Percentiles rank a stretch among this genome's conserved stretches.
Conservation (phyloP, 345 rosid species). For the Camelina hispida region DNA sequence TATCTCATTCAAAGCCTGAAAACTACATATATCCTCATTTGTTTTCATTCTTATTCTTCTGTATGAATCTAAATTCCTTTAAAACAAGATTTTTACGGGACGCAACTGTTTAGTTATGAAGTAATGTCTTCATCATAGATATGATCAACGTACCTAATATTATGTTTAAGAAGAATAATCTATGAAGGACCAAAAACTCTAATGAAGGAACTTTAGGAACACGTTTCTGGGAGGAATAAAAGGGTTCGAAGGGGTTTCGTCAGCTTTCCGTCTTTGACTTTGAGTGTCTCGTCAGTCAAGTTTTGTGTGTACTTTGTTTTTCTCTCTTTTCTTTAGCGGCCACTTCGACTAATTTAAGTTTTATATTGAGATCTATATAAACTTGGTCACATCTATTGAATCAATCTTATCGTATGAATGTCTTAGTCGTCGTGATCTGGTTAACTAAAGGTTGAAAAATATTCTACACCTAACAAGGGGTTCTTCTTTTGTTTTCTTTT, state of each 20-base stretch:
- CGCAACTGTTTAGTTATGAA: no score
- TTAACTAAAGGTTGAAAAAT: background rate
- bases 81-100: background rate
- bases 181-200: background rate
- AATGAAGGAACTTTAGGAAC: constrained; percentile 22
- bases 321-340: background rate
- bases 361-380: no score
- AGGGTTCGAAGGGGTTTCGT: constrained; percentile 23
- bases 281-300: constrained; percentile 42
- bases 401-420: background rate
- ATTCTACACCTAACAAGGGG: background rate
- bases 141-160: background rate
- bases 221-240: constrained; percentile 28
- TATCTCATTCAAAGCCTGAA: background rate
- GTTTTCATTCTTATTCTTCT: background rate
- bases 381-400: background rate
- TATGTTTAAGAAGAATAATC: no score
- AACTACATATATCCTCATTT: background rate
- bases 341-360: background rate
- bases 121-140: background rate
- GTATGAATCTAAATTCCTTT: background rate
- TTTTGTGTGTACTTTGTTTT: constrained; percentile 37
- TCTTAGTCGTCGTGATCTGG: background rate
- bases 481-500: no score
- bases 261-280: constrained; percentile 46